A percentile compares a stretch with the other conserved stretches of the same genome.
phyloP scores from a whole-genome alignment of 768 basidiomycete genomes.

The Exidia glandulosa region DNA sequence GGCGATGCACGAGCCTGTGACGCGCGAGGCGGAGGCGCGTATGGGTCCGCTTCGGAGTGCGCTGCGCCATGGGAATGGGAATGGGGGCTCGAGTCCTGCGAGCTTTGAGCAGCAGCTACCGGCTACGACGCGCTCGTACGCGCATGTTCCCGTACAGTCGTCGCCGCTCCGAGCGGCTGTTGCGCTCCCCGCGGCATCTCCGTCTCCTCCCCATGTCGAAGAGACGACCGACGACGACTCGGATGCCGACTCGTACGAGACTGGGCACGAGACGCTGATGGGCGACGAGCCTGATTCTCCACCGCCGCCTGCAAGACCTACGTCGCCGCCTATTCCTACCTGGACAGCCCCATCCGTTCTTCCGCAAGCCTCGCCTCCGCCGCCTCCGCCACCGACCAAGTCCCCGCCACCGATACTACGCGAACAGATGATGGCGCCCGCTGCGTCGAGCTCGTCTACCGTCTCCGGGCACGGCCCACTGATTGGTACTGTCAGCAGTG shows the following conservation, averaged over 20 bases:
- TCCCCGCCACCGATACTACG: no score
- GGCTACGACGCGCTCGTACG: background rate
- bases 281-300: conserved; percentile 22
- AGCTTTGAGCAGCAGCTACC: background rate
- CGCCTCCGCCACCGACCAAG: conserved; percentile 13
- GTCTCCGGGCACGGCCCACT: background rate
- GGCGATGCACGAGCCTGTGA: background rate
- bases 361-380: conserved; percentile 3
- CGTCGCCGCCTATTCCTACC: no score
- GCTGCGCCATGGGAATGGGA: background rate
- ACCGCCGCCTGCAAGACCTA: background rate
- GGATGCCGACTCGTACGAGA: conserved; percentile 33
- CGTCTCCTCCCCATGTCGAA: background rate
- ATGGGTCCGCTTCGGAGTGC: conserved; percentile 7
- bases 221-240: background rate
- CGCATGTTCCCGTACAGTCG: background rate
- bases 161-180: no score
- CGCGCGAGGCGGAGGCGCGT: background rate
- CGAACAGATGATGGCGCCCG: background rate
- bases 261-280: conserved; percentile 44
- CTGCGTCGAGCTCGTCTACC: background rate
- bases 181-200: background rate
- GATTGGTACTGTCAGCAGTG: conserved; percentile 9
- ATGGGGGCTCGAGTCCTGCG: background rate
- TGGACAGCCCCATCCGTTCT: background rate